Evolutionary conservation across 2,329 filamentous ascomycete genomes (phyloP).

Genomic region (Stagonosporopsis chrysanthemi): DNA sequence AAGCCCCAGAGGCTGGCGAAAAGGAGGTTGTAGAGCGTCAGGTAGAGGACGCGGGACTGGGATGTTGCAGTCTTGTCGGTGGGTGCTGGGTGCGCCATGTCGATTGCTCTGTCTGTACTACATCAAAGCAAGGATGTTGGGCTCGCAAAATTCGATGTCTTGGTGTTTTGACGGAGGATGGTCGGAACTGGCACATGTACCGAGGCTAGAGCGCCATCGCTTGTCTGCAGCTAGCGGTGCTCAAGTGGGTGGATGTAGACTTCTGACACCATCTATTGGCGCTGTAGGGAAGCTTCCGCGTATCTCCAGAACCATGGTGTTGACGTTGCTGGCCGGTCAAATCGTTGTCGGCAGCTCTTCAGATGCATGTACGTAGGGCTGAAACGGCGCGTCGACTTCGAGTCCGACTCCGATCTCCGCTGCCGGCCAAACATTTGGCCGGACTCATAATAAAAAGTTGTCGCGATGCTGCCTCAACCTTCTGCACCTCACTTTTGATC

Average conservation of each 20-base stretch:
- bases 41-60: slow-evolving; percentile 23
- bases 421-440: slow-evolving; percentile 10
- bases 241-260: not conserved
- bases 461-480: not conserved
- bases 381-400: slow-evolving; percentile 2
- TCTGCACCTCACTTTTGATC: not conserved
- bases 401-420: not conserved
- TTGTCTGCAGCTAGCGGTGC: slow-evolving; percentile 4
- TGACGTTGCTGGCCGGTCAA: too few relatives aligned
- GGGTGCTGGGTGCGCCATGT: not conserved
- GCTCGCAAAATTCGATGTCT: slow-evolving; percentile 8
- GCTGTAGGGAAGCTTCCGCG: not conserved
- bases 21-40: slow-evolving; percentile 33
- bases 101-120: not conserved
- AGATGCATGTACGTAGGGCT: not conserved
- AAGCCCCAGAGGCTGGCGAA: slow-evolving; percentile 31
- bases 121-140: not conserved
- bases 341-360: not conserved
- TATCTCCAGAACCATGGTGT: not conserved
- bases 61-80: not conserved
- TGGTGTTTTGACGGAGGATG: slow-evolving; percentile 12
- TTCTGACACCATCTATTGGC: not conserved
- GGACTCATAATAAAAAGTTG: slow-evolving; percentile 19
- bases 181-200: slow-evolving; percentile 15
- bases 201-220: slow-evolving; percentile 18